phyloP scores from a whole-genome alignment of 2,329 filamentous ascomycete species.

The Biscogniauxia marginata region DNA sequence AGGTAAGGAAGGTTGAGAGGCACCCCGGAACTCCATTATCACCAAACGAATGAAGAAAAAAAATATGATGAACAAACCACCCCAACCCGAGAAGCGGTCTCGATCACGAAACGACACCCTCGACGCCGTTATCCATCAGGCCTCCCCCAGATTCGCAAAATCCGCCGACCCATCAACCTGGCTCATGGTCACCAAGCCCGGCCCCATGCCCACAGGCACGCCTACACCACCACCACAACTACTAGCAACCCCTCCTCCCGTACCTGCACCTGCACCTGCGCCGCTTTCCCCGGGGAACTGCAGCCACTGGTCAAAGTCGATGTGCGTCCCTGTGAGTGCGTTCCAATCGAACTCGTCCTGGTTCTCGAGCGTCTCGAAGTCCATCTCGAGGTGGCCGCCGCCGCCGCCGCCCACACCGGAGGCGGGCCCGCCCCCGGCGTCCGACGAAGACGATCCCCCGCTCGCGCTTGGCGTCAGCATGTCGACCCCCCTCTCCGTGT shows the following conservation, averaged over 20 bases:
- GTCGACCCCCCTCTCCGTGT: slow-evolving; percentile 9
- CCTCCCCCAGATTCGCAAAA: not conserved
- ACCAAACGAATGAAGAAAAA: not conserved
- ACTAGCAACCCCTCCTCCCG: too few relatives aligned
- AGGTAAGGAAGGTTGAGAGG: not conserved
- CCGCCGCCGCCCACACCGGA: too few relatives aligned
- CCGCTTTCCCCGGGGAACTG: slow-evolving; percentile 54
- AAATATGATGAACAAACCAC: not conserved
- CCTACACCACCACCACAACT: too few relatives aligned
- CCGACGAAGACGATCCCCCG: slow-evolving; percentile 18
- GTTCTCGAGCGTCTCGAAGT: slow-evolving; percentile 39
- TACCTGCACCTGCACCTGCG: too few relatives aligned
- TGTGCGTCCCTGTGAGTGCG: slow-evolving; percentile 49
- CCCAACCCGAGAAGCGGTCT: not conserved
- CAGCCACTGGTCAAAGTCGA: slow-evolving; percentile 60
- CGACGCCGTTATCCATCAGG: not conserved
- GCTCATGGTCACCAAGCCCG: not conserved
- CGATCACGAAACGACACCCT: not conserved
- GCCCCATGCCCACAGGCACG: too few relatives aligned
- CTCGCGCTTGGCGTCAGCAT: slow-evolving; percentile 26
- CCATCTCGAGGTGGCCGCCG: slow-evolving; percentile 46
- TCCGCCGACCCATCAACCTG: not conserved
- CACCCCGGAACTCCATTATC: not conserved
- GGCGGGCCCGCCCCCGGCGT: slow-evolving; percentile 30
- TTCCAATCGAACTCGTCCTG: slow-evolving; percentile 56